Conservation (phyloP, 1,139 yeast species). For the Casaregolazyma lundiana region DNA sequence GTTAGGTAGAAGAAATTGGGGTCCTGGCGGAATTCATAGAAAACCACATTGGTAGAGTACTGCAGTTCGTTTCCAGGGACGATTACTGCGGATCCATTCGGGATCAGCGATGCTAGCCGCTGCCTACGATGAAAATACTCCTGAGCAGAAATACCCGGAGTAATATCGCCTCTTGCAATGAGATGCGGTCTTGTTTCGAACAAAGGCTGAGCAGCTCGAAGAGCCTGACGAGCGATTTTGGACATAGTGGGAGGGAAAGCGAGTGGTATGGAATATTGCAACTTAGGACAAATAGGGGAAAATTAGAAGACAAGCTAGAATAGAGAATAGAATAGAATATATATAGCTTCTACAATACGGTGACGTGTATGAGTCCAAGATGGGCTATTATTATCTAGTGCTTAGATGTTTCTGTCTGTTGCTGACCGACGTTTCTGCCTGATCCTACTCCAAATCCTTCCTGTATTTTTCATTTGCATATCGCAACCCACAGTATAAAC, state of each 20-base stretch:
- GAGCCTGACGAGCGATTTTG: conserved; percentile 4
- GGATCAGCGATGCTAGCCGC: conserved; percentile 51
- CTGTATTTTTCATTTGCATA: conserved; percentile 13
- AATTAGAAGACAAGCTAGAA: neutral
- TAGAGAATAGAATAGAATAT: neutral
- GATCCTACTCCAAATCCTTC: conserved; percentile 12
- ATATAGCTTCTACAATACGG: too few species aligned
- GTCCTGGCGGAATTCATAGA: conserved; percentile 87
- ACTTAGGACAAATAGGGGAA: neutral
- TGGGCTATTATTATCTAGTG: too few species aligned
- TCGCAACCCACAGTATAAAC: conserved; percentile 58
- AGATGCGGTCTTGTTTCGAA: conserved; percentile 79
- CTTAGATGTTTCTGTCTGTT: too few species aligned
- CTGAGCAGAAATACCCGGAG: conserved; percentile 80
- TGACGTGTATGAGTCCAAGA: too few species aligned
- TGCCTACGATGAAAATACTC: conserved; percentile 76
- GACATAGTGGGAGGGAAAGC: neutral
- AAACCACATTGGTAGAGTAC: conserved; percentile 85
- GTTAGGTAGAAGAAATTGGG: conserved; percentile 81
- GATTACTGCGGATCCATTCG: conserved; percentile 64
- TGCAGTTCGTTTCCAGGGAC: conserved; percentile 68
- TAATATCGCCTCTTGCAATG: conserved; percentile 68
- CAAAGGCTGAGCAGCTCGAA: conserved; percentile 55
- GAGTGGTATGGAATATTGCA: neutral
- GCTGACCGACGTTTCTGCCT: too few species aligned